Conservation (phyloP, 345 rosid genomes). For the Populus simonii region DNA sequence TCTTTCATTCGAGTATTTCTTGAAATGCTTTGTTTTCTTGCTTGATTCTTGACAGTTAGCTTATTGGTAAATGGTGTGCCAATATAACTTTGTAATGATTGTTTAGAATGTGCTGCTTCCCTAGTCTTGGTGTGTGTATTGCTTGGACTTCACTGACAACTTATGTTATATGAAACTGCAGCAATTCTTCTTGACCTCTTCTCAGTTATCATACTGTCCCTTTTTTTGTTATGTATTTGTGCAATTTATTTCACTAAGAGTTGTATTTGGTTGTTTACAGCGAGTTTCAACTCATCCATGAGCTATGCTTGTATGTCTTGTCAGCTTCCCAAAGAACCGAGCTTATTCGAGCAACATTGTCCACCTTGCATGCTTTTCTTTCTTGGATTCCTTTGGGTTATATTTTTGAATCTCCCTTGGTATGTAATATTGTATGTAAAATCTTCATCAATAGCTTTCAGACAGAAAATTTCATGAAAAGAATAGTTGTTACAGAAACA, state of each 20-base stretch:
- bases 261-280: conserved; percentile 48
- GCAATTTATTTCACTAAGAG: neutral
- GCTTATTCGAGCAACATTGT: conserved; percentile 86
- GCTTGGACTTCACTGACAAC: neutral
- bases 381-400: conserved; percentile 99
- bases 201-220: neutral
- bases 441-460: neutral
- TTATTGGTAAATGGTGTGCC: neutral
- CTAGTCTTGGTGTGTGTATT: neutral
- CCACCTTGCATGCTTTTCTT: conserved; percentile 97
- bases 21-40: neutral
- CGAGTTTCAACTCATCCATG: conserved; percentile 98
- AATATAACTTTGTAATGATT: neutral
- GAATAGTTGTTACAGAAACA: neutral
- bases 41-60: neutral
- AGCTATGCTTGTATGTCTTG: conserved; percentile 90
- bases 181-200: neutral
- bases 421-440: conserved; percentile 51
- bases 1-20: neutral
- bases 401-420: conserved; percentile 97
- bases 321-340: conserved; percentile 96
- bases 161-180: neutral
- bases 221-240: neutral
- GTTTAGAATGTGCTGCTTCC: neutral
- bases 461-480: neutral